A percentile compares a stretch with the other conserved stretches of the same genome.
These are phyloP conservation scores for Pythium diclinum DNA, from an alignment of 352 stramenopile genomes.

Conservation along the genomic window DNA sequence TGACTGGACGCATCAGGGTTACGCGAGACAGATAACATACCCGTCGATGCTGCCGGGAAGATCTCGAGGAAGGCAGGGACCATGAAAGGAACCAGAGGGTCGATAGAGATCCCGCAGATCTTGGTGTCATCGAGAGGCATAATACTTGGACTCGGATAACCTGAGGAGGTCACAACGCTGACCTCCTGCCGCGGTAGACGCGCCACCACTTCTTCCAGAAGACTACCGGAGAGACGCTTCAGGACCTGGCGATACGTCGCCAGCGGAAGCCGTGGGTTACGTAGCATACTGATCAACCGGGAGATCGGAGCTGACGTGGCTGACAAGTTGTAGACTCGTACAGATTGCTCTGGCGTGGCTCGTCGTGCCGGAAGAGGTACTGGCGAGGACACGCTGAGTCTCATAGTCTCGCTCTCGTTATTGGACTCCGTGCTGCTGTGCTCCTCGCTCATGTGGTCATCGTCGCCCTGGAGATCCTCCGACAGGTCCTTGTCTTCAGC, in stretches of 20 bases:
- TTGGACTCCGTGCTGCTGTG: conserved; percentile 20
- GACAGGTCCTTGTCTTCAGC: conserved; percentile 16
- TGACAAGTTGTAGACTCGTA: conserved; percentile 18
- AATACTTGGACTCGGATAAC: conserved; percentile 9
- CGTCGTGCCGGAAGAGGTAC: neutral
- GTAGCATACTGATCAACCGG: conserved; percentile 16
- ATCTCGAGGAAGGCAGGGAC: conserved; percentile 29
- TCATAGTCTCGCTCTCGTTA: neutral
- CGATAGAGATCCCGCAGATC: conserved; percentile 32
- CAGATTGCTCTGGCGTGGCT: neutral
- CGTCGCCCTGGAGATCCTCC: conserved; percentile 7
- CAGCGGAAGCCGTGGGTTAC: conserved; percentile 16
- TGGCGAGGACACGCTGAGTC: neutral
- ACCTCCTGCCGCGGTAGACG: conserved; percentile 21
- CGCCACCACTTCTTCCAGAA: conserved; percentile 23
- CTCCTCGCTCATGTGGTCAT: conserved; percentile 22
- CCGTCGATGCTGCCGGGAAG: conserved; percentile 24
- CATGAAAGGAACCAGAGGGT: conserved; percentile 20
- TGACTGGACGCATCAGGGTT: neutral
- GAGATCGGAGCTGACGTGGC: conserved; percentile 12
- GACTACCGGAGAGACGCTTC: conserved; percentile 10
- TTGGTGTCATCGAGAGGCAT: conserved; percentile 22
- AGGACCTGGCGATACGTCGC: conserved; percentile 15
- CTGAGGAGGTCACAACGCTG: conserved; percentile 15
- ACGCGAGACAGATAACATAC: conserved; percentile 13